phyloP scores from a whole-genome alignment of 2,329 filamentous ascomycete genomes.

The Colletotrichum sp. region DNA sequence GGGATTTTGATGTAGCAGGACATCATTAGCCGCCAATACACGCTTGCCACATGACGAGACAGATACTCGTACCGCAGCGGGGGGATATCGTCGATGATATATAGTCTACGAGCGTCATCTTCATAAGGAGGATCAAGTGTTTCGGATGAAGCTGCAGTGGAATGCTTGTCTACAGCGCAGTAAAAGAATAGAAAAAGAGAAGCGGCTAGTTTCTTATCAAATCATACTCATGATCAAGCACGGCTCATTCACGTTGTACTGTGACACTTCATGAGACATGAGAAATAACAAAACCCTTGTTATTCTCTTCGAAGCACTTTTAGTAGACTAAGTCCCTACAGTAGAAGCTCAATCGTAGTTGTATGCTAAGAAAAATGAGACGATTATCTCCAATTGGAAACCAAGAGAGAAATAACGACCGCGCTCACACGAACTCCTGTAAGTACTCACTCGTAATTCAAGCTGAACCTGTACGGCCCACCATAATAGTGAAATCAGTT shows the following conservation, averaged over 20 bases:
- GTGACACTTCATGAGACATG: not conserved
- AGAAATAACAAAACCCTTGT: not conserved
- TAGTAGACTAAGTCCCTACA: not conserved
- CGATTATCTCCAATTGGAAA: not conserved
- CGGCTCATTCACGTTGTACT: not conserved
- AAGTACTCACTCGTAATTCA: not conserved
- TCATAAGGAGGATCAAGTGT: not conserved
- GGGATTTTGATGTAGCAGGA: not conserved
- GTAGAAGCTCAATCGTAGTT: not conserved
- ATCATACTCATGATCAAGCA: not conserved
- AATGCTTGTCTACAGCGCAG: rapidly evolving
- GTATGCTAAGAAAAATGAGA: not conserved
- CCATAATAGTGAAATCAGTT: not conserved
- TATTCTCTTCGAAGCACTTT: not conserved
- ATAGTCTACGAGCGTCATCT: not conserved
- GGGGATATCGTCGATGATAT: not conserved
- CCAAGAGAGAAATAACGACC: not conserved
- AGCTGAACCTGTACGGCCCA: not conserved
- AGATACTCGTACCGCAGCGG: not conserved
- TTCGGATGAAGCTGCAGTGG: not conserved
- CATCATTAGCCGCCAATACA: not conserved
- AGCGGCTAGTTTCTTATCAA: not conserved
- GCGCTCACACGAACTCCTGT: not conserved
- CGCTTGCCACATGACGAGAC: not conserved
- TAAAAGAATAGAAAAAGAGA: not conserved